Evolutionary conservation across 352 stramenopile species (phyloP).

Genomic region (Phytophthora idaei): DNA sequence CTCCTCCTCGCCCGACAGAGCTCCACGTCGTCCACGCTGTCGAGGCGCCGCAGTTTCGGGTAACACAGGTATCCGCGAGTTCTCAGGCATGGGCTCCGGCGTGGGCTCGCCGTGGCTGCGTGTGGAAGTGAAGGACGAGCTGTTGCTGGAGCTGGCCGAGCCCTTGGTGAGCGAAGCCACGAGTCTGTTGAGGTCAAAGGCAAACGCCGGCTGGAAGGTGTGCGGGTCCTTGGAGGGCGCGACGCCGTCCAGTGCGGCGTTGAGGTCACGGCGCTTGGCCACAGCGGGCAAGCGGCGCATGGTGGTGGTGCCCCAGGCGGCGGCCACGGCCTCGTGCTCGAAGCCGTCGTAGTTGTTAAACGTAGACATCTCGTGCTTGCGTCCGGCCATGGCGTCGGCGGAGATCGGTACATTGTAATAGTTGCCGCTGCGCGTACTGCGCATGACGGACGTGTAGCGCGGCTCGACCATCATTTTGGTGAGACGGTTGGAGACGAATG

Average conservation of each 20-base stretch:
- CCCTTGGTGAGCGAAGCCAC: conserved; percentile 47
- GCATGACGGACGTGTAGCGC: conserved; percentile 56
- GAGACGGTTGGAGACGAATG: background rate
- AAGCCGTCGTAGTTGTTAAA: conserved; percentile 26
- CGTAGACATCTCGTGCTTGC: conserved; percentile 26
- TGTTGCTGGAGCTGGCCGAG: conserved; percentile 28
- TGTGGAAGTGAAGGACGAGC: conserved; percentile 44
- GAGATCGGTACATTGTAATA: conserved; percentile 64
- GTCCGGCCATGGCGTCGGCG: conserved; percentile 20
- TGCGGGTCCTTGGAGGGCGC: conserved; percentile 38
- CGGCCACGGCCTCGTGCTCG: conserved; percentile 36
- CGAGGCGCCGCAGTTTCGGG: conserved; percentile 7
- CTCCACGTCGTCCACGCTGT: conserved; percentile 46
- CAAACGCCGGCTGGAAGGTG: conserved; percentile 55
- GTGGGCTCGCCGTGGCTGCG: conserved; percentile 32
- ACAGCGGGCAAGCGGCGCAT: conserved; percentile 47
- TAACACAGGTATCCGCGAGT: conserved; percentile 40
- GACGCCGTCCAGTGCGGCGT: conserved; percentile 44
- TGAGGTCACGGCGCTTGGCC: conserved; percentile 43
- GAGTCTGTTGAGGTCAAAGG: conserved; percentile 63
- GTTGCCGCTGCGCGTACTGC: conserved; percentile 62
- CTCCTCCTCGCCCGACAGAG: conserved; percentile 44
- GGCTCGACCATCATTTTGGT: conserved; percentile 48
- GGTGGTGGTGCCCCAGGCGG: conserved; percentile 45
- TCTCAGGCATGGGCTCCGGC: conserved; percentile 32